A percentile compares a stretch with the other conserved stretches of the same genome.
Conservation (phyloP, 768 basidiomycete genomes). For the Tulasnella sp. region DNA sequence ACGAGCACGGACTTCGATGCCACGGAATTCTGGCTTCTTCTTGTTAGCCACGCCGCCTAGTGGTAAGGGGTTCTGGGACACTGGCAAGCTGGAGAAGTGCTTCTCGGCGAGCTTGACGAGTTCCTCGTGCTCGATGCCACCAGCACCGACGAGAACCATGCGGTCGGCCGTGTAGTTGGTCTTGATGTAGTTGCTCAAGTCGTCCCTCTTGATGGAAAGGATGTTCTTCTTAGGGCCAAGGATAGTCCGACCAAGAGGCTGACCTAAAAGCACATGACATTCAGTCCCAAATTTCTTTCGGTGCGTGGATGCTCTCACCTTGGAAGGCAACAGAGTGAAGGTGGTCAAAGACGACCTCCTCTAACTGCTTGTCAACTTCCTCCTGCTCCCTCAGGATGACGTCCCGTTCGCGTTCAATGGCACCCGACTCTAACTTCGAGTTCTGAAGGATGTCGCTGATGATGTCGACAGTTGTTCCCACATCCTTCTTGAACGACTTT, state of each 20-base stretch:
- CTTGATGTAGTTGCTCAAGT: constrained; percentile 86
- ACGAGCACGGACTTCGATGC: constrained; percentile 91
- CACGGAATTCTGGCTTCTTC: constrained; percentile 75
- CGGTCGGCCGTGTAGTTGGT: constrained; percentile 98
- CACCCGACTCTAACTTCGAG: constrained; percentile 80
- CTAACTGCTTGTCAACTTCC: constrained; percentile 97
- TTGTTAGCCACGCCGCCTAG: constrained; percentile 63
- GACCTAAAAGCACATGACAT: constrained; percentile 48
- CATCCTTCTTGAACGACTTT: constrained; percentile 96
- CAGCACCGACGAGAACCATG: constrained; percentile 97
- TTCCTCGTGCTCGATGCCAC: constrained; percentile 86
- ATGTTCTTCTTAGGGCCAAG: constrained; percentile 96
- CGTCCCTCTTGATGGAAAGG: constrained; percentile 86
- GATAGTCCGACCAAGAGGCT: constrained; percentile 94
- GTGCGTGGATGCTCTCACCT: constrained; percentile 47
- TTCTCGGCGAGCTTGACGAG: constrained; percentile 94
- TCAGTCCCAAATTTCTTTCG: background rate
- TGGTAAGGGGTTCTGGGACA: constrained; percentile 81
- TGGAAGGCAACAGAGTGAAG: constrained; percentile 96
- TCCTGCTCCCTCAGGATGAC: constrained; percentile 97
- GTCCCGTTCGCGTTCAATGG: constrained; percentile 92
- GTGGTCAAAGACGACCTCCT: constrained; percentile 99
- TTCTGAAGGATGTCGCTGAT: constrained; percentile 97
- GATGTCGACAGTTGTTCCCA: constrained; percentile 86
- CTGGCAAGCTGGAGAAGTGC: constrained; percentile 85